A percentile compares a stretch with the other conserved stretches of the same genome.
Conservation (phyloP, 352 stramenopile species). For the Globisporangium ultimum region DNA sequence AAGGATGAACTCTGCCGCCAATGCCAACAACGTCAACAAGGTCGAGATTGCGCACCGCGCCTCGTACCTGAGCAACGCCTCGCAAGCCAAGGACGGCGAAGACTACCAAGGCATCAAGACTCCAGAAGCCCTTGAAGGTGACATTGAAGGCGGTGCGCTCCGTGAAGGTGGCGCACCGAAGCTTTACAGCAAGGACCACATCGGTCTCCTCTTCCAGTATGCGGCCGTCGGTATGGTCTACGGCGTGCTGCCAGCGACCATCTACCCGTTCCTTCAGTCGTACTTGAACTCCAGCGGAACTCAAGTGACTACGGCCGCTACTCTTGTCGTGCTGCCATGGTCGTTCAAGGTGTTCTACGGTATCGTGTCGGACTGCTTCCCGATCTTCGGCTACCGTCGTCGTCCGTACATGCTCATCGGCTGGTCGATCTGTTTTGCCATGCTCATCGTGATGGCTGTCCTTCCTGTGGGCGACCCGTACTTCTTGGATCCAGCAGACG, state of each 20-base stretch:
- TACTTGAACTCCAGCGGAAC: conserved; percentile 46
- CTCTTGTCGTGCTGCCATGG: conserved; percentile 45
- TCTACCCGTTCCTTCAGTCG: conserved; percentile 49
- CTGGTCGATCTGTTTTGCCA: too few relatives aligned
- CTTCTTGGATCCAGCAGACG: conserved; percentile 31
- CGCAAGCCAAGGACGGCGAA: too few relatives aligned
- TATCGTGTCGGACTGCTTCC: too few relatives aligned
- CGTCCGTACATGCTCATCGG: too few relatives aligned
- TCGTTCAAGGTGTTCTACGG: conserved; percentile 62
- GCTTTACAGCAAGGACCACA: conserved; percentile 24
- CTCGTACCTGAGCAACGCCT: too few relatives aligned
- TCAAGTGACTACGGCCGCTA: conserved; percentile 21
- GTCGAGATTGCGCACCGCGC: too few relatives aligned
- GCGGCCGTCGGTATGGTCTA: conserved; percentile 45
- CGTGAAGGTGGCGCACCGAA: conserved; percentile 31
- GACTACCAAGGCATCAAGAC: too few relatives aligned
- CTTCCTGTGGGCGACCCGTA: conserved; percentile 44
- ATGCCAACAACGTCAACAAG: too few relatives aligned
- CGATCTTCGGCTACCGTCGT: too few relatives aligned
- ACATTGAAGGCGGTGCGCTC: too few relatives aligned
- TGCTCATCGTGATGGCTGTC: conserved; percentile 46
- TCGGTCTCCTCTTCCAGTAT: conserved; percentile 54
- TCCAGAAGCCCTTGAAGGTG: too few relatives aligned
- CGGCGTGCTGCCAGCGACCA: conserved; percentile 32
- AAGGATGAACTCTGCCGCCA: too few relatives aligned